These are phyloP conservation scores for Metschnikowia drakensbergensis DNA, from an alignment of 805 yeast species.

Conservation along the genomic window DNA sequence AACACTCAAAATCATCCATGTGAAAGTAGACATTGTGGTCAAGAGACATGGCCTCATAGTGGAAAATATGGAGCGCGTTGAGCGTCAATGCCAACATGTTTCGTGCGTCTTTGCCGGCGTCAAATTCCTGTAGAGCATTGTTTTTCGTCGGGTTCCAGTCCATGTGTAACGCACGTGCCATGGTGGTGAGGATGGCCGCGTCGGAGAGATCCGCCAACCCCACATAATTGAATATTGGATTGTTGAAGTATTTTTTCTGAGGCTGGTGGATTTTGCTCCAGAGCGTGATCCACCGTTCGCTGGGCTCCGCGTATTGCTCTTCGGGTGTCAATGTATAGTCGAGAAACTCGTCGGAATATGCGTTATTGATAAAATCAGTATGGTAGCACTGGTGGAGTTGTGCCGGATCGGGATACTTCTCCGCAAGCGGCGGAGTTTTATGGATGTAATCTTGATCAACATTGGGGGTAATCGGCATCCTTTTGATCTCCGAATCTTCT, in stretches of 20 bases:
- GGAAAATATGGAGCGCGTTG: constrained; percentile 26
- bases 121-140: constrained; percentile 28
- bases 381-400: constrained; percentile 27
- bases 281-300: constrained; percentile 40
- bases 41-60: constrained; percentile 43
- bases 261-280: constrained; percentile 33
- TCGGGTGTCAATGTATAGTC: constrained; percentile 33
- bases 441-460: constrained; percentile 8
- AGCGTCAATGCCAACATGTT: constrained; percentile 15
- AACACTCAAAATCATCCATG: constrained; percentile 20
- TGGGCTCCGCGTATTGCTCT: constrained; percentile 26
- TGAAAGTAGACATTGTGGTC: constrained; percentile 45
- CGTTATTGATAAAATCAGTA: constrained; percentile 36
- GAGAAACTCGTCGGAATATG: constrained; percentile 35
- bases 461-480: too few species aligned
- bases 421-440: constrained; percentile 16
- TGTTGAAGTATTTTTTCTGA: constrained; percentile 19
- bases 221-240: constrained; percentile 29
- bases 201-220: constrained; percentile 39
- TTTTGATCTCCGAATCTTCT: background rate
- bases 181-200: constrained; percentile 37
- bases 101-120: constrained; percentile 32
- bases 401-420: constrained; percentile 27
- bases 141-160: constrained; percentile 41
- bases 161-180: constrained; percentile 39